Conservation (phyloP, 163 green algal genomes). For the Chlamydomonas reinhardtii region DNA sequence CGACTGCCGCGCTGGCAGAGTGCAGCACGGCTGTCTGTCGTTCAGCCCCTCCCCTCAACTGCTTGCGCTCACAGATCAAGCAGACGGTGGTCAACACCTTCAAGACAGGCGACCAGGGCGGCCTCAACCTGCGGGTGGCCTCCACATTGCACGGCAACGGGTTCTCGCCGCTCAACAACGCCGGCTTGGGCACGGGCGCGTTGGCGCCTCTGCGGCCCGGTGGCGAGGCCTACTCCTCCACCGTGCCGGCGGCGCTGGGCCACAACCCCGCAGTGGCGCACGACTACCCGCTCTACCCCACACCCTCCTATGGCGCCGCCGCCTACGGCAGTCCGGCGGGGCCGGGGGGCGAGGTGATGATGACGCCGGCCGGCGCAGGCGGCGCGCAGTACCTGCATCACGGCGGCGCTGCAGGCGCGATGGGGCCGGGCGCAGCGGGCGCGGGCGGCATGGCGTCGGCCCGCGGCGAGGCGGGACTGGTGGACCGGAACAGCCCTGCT, state of each 20-base stretch:
- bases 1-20: no score
- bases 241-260: constrained; percentile 33
- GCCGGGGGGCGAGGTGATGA: not conserved
- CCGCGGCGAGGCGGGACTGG: not conserved
- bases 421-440: no score
- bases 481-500: not conserved
- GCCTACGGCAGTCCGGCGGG: not conserved
- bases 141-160: not conserved
- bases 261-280: constrained; percentile 3
- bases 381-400: no score
- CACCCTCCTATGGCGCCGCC: not conserved
- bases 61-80: not conserved
- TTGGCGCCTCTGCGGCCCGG: not conserved
- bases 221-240: not conserved
- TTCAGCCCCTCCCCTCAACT: no score
- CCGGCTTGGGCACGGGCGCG: not conserved
- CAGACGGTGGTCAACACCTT: constrained; percentile 36
- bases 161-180: not conserved
- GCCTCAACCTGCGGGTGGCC: constrained; percentile 1
- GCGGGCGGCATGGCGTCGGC: not conserved
- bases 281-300: constrained; percentile 42
- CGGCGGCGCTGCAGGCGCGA: no score
- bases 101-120: constrained; percentile 1
- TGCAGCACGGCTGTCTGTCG: no score
- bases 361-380: not conserved